These are phyloP conservation scores for Moesziomyces sp. DNA, from an alignment of 1,284 basidiomycete genomes.

Conservation along the genomic window DNA sequence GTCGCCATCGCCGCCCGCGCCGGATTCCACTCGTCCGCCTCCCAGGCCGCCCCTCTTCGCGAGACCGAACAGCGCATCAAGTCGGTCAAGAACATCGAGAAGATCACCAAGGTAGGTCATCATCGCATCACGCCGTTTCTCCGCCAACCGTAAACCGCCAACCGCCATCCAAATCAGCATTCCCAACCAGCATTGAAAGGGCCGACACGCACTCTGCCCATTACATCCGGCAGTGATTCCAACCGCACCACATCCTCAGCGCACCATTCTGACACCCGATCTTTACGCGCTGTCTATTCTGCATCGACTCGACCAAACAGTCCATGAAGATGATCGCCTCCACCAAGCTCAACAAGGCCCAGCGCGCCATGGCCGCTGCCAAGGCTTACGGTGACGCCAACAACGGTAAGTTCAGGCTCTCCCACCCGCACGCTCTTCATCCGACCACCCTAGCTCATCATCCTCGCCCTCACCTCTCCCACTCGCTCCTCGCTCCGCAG, in stretches of 20 bases:
- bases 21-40: conserved; percentile 69
- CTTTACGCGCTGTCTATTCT: neutral
- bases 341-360: conserved; percentile 91
- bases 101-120: conserved; percentile 89
- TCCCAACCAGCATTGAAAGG: neutral
- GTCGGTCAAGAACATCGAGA: conserved; percentile 94
- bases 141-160: too few relatives aligned
- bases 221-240: neutral
- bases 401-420: conserved; percentile 74
- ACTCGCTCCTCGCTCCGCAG: conserved; percentile 18
- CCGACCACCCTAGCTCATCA: neutral
- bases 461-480: neutral
- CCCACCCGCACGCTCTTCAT: neutral
- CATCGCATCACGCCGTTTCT: neutral
- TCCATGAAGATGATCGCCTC: conserved; percentile 98
- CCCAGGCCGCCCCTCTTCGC: conserved; percentile 95
- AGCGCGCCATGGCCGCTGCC: conserved; percentile 87
- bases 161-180: too few relatives aligned
- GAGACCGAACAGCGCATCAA: conserved; percentile 97
- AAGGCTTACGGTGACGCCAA: conserved; percentile 95
- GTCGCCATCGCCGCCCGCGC: conserved; percentile 51
- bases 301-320: conserved; percentile 69
- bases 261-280: neutral
- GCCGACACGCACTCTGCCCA: too few relatives aligned
- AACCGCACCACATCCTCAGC: neutral